These are phyloP conservation scores for Globisporangium emineosum DNA, from an alignment of 352 stramenopile genomes.

Conservation along the genomic window DNA sequence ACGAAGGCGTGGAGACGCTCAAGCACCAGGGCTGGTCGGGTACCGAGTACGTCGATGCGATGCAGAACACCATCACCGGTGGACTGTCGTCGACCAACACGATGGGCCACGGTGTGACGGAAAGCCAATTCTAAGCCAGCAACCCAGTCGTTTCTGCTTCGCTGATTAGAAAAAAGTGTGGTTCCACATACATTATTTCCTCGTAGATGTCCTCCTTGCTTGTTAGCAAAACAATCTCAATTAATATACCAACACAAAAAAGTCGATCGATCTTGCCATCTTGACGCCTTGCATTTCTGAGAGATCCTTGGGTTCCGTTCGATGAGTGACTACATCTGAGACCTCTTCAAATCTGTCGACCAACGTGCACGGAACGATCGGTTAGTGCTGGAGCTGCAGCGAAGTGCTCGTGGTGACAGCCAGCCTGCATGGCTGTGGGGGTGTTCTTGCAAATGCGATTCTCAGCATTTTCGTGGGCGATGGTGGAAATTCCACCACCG, in stretches of 20 bases:
- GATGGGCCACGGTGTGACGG: constrained; percentile 97
- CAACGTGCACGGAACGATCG: too few species aligned
- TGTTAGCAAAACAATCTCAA: background rate
- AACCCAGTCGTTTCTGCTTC: background rate
- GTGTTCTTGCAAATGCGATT: too few species aligned
- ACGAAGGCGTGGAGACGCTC: constrained; percentile 93
- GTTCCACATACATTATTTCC: constrained; percentile 12
- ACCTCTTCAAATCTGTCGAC: too few species aligned
- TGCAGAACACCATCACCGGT: constrained; percentile 95
- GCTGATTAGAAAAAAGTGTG: background rate
- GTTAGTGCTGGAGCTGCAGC: too few species aligned
- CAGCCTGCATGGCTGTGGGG: too few species aligned
- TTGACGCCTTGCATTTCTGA: background rate
- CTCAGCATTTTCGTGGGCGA: too few species aligned
- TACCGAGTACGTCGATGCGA: constrained; percentile 95
- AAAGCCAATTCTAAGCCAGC: constrained; percentile 92
- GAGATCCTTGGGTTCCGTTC: background rate
- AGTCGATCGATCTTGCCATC: background rate
- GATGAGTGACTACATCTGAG: too few species aligned
- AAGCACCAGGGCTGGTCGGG: constrained; percentile 98
- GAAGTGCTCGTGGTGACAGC: too few species aligned
- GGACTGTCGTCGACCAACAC: constrained; percentile 95
- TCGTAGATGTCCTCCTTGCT: background rate
- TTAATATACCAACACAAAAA: background rate
- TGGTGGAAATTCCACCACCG: too few species aligned